Conservation (phyloP, 2,329 filamentous ascomycete species). For the Verruconis gallopava region DNA sequence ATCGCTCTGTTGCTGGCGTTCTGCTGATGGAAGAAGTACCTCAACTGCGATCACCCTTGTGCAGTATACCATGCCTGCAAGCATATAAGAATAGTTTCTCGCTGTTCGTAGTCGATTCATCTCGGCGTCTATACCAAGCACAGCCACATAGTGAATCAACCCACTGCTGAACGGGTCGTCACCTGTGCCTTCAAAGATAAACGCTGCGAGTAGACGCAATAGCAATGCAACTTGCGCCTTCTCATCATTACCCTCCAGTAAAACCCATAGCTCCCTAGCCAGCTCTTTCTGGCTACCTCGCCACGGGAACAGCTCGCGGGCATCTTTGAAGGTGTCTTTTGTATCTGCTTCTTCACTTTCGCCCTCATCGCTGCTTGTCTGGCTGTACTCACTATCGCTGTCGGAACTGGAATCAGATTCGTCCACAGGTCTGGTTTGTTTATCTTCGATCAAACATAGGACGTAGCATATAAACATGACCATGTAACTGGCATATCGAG, state of each 20-base stretch:
- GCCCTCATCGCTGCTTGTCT: neutral
- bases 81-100: conserved; percentile 14
- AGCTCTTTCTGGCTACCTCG: conserved; percentile 12
- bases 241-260: conserved; percentile 4
- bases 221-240: conserved; percentile 7
- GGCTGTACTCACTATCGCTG: neutral
- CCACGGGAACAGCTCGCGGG: conserved; percentile 12
- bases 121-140: conserved; percentile 1
- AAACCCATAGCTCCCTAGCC: conserved; percentile 10
- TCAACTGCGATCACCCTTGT: conserved; percentile 14
- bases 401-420: neutral
- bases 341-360: no score
- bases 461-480: conserved; percentile 13
- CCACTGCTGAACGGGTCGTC: neutral
- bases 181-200: neutral
- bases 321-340: conserved; percentile 7
- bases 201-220: neutral
- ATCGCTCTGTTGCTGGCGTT: conserved; percentile 11
- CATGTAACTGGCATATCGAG: conserved; percentile 13
- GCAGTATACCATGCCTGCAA: conserved; percentile 14
- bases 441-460: neutral
- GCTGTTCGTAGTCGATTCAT: conserved; percentile 9
- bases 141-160: conserved; percentile 4
- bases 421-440: neutral
- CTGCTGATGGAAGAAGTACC: conserved; percentile 12